Base-by-base conservation (phyloP, 352 stramenopile species). In the Phytopythium montanum region DNA sequence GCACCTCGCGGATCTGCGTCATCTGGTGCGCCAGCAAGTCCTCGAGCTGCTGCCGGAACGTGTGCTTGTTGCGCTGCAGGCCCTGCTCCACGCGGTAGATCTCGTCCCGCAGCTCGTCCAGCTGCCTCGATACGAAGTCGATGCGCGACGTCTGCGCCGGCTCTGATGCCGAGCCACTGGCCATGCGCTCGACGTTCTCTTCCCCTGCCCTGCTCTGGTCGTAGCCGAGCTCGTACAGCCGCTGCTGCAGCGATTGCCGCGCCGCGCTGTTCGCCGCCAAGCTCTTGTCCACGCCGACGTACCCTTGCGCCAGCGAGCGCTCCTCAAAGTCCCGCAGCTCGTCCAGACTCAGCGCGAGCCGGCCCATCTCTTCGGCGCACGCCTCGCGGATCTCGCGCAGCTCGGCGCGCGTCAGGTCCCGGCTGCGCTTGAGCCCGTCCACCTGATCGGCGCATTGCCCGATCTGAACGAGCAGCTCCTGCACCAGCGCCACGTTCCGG, bases 51-150 rank as follows among this genome's bases (percentile, higher is more conserved):
- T 67, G 66, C n/a, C 72, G 72, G 44, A 71, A 80, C 6, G 60
- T 68, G 19, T 70, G 60, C 28, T 80, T 87, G 52, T 88, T 75
- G 48, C 85, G 74, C 21, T 77, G 38, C 3, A 85, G 42, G 14
- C 70, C 61, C 48, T 85, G 76, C 50, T 82, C 75, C 19, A 88
- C 59, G 65, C 79, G 71, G 39, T 66, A 75, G 69, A 90, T 81
- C 41, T 88, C 72, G 13, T 72, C 52, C 3, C 73, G 69, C 26
- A 88, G 54, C 23, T 77, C 63, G 31, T 82, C 62, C 44, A 90
- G 56, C 34, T 85, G 77, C 5, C 44, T 56, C 33, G 81, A 61
- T 14, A 81, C 76, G 2, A 63, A 1, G n/a, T 84, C 70, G 26
- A 89, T 85, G n/a, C 70, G 57, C 33, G 52, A 56, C 10, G 58